A percentile compares a stretch with the other conserved stretches of the same genome.
These are phyloP conservation scores for Backusella mclennaniae DNA, from an alignment of 192 early-diverging fungal genomes.

Conservation along the genomic window DNA sequence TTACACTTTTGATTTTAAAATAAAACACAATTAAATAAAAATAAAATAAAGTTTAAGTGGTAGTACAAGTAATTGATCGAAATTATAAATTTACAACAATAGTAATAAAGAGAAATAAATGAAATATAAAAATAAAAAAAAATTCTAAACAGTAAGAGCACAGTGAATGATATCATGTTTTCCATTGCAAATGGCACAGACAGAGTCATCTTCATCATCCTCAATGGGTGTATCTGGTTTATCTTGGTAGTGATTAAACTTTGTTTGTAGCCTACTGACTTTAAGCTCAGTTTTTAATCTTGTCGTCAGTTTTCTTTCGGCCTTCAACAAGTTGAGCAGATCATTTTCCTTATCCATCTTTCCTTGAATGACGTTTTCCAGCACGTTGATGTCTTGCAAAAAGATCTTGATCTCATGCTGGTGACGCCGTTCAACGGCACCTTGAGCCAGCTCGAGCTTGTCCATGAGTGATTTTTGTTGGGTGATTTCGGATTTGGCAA, in stretches of 20 bases:
- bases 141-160: neutral
- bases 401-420: constrained; percentile 5
- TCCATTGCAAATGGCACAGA: constrained; percentile 1
- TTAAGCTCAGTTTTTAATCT: constrained; percentile 7
- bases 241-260: neutral
- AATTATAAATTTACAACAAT: constrained; percentile 3
- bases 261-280: neutral
- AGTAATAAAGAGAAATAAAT: neutral
- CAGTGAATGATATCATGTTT: neutral
- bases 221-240: constrained; percentile 4
- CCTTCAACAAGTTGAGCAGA: neutral
- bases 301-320: neutral
- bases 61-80: constrained; percentile 7
- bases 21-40: neutral
- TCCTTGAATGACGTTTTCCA: constrained; percentile 15
- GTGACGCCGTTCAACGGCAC: constrained; percentile 25
- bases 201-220: neutral
- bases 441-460: constrained; percentile 29
- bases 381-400: constrained; percentile 6
- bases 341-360: constrained; percentile 12
- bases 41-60: neutral
- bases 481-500: neutral
- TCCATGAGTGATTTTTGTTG: neutral
- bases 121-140: neutral
- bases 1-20: neutral